Evolutionary conservation across 495 filamentous ascomycete species (phyloP), one percentile per base, ranked within the genome.

Genomic region (Glonium stellatum): DNA sequence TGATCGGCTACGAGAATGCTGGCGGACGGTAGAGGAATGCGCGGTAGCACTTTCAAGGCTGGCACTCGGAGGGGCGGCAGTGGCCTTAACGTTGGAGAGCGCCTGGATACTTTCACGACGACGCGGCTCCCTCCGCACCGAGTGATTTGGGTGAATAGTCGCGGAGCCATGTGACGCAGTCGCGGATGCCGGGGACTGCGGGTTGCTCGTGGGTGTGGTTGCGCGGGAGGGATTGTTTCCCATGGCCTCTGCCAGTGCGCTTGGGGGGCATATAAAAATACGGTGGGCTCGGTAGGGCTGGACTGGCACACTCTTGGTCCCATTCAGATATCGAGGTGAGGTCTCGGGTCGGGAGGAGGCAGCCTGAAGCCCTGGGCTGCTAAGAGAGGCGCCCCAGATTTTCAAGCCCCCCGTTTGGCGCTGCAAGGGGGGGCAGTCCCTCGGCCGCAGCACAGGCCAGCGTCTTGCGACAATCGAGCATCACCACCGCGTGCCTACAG

Each of bases 41-140:
- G 65, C 64, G 63, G 58, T 64, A 51, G 66, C 65, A 54, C 54
- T 67, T 52, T 65, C 60, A 62, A 70, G 61, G 54, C 52, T 66
- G 60, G 69, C 67, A 11, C 68, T 64, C 10, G 72, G 71, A 23
- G 67, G 68, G 23, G 69, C 72, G 58, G 70, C 62, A 9, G 62
- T 66, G 3, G 66, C 62, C 48, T 73, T 73, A 44, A 56, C 62
- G 35, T 60, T 64, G 41, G 34, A 54, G 53, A 70, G 67, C 13
- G 60, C 64, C 52, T 69, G 69, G 41, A 71, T 67, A 23, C 46
- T 64, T 54, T 70, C 70, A 52, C 67, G 65, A 21, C 67, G 66
- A n/a, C 66, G 68, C 34, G 72, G 68, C 54, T 73, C 55, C 36
- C 53, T 42, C 11, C 21, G 51, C 25, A 35, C 25, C 55, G 61